Conservation (phyloP, 805 yeast species). For the Sugiyamaella qingdaonensis region DNA sequence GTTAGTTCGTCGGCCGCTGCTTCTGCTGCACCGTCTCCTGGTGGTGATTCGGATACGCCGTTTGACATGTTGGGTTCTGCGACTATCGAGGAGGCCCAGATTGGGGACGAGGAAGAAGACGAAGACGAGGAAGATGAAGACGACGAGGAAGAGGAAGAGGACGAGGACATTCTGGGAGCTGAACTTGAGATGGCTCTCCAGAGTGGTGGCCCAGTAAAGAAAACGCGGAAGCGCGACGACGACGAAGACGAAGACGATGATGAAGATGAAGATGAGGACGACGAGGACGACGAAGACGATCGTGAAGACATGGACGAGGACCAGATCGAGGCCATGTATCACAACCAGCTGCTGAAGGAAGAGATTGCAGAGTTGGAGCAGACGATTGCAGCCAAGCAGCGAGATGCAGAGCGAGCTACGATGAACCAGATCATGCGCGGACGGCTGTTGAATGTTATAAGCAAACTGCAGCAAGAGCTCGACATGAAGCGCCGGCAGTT, state of each 20-base stretch:
- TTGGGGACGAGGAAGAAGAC: conserved; percentile 40
- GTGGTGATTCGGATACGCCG: conserved; percentile 19
- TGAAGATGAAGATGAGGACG: conserved; percentile 52
- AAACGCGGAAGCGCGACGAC: conserved; percentile 34
- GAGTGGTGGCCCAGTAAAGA: conserved; percentile 36
- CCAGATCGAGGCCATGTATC: conserved; percentile 51
- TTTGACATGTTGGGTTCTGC: conserved; percentile 32
- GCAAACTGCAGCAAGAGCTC: conserved; percentile 71
- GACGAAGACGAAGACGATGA: conserved; percentile 53
- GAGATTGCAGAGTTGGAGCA: conserved; percentile 78
- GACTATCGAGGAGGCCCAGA: conserved; percentile 27
- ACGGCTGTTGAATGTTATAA: conserved; percentile 77
- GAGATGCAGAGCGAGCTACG: conserved; percentile 65
- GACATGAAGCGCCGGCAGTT: conserved; percentile 74
- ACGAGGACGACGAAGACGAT: conserved; percentile 47
- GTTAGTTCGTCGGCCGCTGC: conserved; percentile 19
- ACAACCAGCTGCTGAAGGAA: conserved; percentile 72
- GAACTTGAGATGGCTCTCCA: conserved; percentile 22
- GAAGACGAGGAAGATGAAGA: conserved; percentile 47
- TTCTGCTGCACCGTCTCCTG: conserved; percentile 13
- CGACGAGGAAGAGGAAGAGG: conserved; percentile 45
- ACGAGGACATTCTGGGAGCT: conserved; percentile 38
- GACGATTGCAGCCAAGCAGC: conserved; percentile 70
- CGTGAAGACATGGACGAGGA: conserved; percentile 51
- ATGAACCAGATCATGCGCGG: conserved; percentile 80